Evolutionary conservation across 257 asterid species (phyloP), one percentile per base, ranked within the genome.

Genomic region (Voacanga thouarsii): DNA sequence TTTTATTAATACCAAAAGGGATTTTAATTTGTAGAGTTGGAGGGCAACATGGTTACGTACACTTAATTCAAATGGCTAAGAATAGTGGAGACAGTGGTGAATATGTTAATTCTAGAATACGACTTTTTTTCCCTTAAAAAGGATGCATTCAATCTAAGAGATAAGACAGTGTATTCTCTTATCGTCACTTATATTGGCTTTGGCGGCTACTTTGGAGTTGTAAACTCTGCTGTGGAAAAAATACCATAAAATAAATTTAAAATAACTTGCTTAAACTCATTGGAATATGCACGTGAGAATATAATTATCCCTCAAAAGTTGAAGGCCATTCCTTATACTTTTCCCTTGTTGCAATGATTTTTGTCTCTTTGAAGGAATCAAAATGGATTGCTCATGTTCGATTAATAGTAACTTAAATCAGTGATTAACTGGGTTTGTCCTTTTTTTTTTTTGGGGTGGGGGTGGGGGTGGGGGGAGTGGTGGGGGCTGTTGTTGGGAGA

Each of bases 11-110:
- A 8, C 23, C 23, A 12, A 45, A 70, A 72, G 56, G 59, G 16
- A 30, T 3, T 26, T 41, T 8, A 64, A 74, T 15, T 56, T 2
- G 57, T 41, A 23, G 74, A 71, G 80, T 43, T 37, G 82, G 75
- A 76, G 57, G 53, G 71, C 75, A 83, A 80, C 75, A 80, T 33
- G 7, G 84, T 77, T 83, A 75, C 82, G 86, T 67, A 80, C 19
- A 18, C 77, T 74, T n/a, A 69, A 64, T 64, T 23, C 19, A 65
- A 70, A 49, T 30, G 67, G 82, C 72, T 69, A 76, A 56, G 51
- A 16, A 33, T 64, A 55, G 24, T 33, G 72, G 82, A 75, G 80
- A 79, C 85, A 82, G 53, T 14, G 18, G 21, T 44, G 33, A 51
- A 49, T 74, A 44, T 33, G 77, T 74, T 79, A 73, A n/a, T 68